Evolutionary conservation across 805 yeast species (phyloP), one percentile per base, ranked within the genome.

Genomic region (Yamadazyma endophytica): DNA sequence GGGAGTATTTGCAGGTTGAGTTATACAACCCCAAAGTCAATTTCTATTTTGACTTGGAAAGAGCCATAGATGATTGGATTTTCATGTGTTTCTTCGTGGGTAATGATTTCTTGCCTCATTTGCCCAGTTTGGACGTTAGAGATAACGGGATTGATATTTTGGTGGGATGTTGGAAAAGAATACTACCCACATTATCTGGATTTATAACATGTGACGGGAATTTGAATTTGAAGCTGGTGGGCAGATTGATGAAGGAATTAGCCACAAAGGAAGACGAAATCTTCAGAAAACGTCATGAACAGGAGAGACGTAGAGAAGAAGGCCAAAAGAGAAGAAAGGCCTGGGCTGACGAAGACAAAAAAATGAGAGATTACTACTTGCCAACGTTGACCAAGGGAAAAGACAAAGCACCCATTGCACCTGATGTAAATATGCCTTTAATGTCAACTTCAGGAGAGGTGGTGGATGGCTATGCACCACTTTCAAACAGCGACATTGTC

Each of bases 1-100:
- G 98, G 43, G 97, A 92, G 52, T 92, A 92, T 50, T 66, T 92
- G 35, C 84, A 79, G 33, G 76, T 83, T 9, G 99, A 92, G 58
- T 68, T 92, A 29, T 68, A 66, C 35, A 76, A 83, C 17, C 85
- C 88, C 3, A 70, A 79, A 23, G 51, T 82, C 13, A 73, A 86
- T 2, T 81, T 84, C 49, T 72, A 77, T 13, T 88, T 82, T 59
- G 97, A 92, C 53, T 57, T 89, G 32, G 99, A 92, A 61, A 70
- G 98, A 37, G 97, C 97, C 2, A 81, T 92, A 39, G 99, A 92
- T 54, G 99, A 92, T 60, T 92, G 98, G 98, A 87, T 92, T 11
- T 92, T 92, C 46, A 82, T 92, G 89, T 90, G 97, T 72, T 92
- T 92, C 66, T 92, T 92, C 53, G 94, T 90, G 42, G 99, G 99